Evolutionary conservation across 139 green algal species (phyloP).

Genomic region (Chlorella sp.): DNA sequence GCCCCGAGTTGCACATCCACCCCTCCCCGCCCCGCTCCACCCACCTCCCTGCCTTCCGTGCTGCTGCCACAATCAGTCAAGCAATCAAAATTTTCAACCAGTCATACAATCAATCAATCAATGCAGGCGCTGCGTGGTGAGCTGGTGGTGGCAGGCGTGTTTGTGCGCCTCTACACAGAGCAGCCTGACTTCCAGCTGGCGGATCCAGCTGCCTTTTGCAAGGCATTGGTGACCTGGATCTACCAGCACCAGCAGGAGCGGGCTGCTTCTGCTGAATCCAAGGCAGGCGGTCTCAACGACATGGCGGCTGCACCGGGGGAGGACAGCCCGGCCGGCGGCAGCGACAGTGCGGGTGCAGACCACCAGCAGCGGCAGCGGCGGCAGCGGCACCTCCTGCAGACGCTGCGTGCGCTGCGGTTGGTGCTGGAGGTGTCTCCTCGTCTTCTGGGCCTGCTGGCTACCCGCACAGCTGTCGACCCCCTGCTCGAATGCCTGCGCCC

Average conservation of each 20-base stretch:
- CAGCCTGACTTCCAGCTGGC: slow-evolving; percentile 64
- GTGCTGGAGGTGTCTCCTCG: slow-evolving; percentile 72
- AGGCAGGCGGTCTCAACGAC: too few species aligned
- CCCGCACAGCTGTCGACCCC: slow-evolving; percentile 69
- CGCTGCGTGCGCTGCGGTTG: slow-evolving; percentile 55
- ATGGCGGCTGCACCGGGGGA: background rate
- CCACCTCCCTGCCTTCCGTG: slow-evolving; percentile 7
- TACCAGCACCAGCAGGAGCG: slow-evolving; percentile 17
- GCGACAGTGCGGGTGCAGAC: background rate
- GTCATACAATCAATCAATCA: too few species aligned
- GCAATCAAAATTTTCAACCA: too few species aligned
- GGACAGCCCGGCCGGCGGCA: background rate
- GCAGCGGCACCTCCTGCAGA: slow-evolving; percentile 49
- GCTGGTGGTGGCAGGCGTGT: slow-evolving; percentile 88
- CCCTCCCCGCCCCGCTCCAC: background rate
- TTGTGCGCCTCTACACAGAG: slow-evolving; percentile 87
- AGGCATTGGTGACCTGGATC: slow-evolving; percentile 68
- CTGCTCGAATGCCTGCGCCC: slow-evolving; percentile 71
- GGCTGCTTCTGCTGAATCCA: too few species aligned
- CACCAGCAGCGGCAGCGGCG: background rate
- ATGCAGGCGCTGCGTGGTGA: slow-evolving; percentile 67
- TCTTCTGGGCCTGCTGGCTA: slow-evolving; percentile 80
- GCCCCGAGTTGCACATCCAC: background rate
- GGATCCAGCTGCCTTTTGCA: slow-evolving; percentile 79
- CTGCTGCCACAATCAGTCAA: too few species aligned